Evolutionary conservation across 192 early-diverging fungal genomes (phyloP).

Genomic region (Dimargaris xerosporica): DNA sequence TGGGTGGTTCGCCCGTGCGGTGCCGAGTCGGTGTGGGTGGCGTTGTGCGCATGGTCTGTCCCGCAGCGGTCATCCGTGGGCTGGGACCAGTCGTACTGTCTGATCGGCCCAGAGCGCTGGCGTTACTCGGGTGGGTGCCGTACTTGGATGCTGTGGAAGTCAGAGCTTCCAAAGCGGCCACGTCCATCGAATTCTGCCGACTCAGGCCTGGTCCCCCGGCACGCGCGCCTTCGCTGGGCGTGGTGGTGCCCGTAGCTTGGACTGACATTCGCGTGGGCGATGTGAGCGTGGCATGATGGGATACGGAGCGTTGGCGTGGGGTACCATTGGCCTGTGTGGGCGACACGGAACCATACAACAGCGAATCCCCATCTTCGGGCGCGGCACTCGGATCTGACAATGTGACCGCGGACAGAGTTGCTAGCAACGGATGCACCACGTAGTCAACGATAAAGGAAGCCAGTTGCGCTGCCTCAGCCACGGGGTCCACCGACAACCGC

Average conservation of each 20-base stretch:
- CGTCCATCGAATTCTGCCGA: background rate
- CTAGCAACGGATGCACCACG: constrained; percentile 33
- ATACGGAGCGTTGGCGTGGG: constrained; percentile 1
- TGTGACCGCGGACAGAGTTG: background rate
- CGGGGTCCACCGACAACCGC: constrained; percentile 59
- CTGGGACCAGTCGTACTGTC: no score
- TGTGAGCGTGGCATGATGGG: background rate
- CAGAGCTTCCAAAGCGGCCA: background rate
- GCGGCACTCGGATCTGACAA: no score
- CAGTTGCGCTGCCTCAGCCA: constrained; percentile 41
- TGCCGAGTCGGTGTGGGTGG: constrained; percentile 13
- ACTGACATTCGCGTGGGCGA: background rate
- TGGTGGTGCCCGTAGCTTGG: background rate
- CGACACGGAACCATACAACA: no score
- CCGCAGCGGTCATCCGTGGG: no score
- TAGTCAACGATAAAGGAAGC: constrained; percentile 52
- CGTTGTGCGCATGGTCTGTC: constrained; percentile 9
- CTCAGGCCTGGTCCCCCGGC: background rate
- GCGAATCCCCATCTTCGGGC: no score
- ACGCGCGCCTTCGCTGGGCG: background rate
- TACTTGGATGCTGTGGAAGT: background rate
- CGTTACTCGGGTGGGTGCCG: background rate
- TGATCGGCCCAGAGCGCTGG: no score
- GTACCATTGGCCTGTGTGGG: background rate
- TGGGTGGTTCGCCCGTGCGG: constrained; percentile 14